Evolutionary conservation across 352 stramenopile genomes (phyloP), one percentile per base, ranked within the genome.

Genomic region (Globisporangium mamillatum): DNA sequence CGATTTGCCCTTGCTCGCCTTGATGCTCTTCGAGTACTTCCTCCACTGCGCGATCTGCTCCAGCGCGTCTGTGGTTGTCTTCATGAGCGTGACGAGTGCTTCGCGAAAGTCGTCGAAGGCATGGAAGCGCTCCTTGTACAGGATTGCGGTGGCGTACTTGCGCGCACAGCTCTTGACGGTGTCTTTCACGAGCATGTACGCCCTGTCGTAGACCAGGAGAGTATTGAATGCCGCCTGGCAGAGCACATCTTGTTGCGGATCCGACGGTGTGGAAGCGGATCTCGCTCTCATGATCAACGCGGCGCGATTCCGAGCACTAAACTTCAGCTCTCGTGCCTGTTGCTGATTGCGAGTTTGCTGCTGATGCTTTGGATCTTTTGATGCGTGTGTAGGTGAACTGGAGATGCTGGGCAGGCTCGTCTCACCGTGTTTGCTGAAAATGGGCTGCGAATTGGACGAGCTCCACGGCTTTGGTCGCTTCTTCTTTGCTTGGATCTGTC

Each of bases 121-220:
- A 59, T 87, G 77, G 50, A 92, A 90, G 1, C 82, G 77, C 3
- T 92, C 79, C 18, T 69, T 69, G 64, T 84, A 92, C 32, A 91
- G 64, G 14, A 81, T 63, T 1, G 84, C 77, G 0, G 46, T 72
- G 2, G 71, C 53, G 57, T 88, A 92, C 38, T 74, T 75, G 36
- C 41, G 69, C n/a, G 64, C 63, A 5, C 74, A 78, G 10, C 52
- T 44, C 12, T 70, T 66, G 29, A 64, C 48, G 2, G 66, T 24
- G 1, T 66, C 16, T 3, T 63, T 69, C 0, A 84, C 72, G 1
- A 44, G n/a, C 0, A 32, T 36, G 56, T 77, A 76, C 9, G 71
- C 63, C 25, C 68, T 76, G 55, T 90, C 82, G 44, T 90, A 91
- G 0, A 34, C 53, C 32, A 91, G 44, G 9, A 81, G 60, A 0